These are phyloP conservation scores for Globisporangium ultimum DNA, from an alignment of 352 stramenopile species.

Conservation along the genomic window DNA sequence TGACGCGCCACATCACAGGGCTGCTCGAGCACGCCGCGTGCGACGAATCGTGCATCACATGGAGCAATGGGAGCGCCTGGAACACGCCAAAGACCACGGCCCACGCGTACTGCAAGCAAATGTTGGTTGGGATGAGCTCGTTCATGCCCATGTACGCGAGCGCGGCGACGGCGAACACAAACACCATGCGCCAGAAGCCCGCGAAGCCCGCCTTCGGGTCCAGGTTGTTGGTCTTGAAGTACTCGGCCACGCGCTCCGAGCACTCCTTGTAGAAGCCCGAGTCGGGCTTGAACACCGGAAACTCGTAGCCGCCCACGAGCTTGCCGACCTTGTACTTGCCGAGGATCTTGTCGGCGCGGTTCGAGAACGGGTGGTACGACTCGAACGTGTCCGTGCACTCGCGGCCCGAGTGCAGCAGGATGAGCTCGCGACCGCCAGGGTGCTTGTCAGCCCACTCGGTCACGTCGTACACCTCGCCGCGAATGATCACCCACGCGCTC, in stretches of 20 bases:
- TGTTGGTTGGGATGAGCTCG: slow-evolving; percentile 45
- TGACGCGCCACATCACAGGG: slow-evolving; percentile 67
- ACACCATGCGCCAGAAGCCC: slow-evolving; percentile 84
- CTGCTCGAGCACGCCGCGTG: slow-evolving; percentile 87
- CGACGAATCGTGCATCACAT: slow-evolving; percentile 93
- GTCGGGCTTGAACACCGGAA: slow-evolving; percentile 89
- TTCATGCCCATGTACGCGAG: slow-evolving; percentile 81
- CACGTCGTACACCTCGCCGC: slow-evolving; percentile 93
- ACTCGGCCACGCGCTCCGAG: slow-evolving; percentile 75
- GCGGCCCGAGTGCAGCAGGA: slow-evolving; percentile 74
- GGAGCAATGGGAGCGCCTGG: slow-evolving; percentile 87
- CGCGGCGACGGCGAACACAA: slow-evolving; percentile 69
- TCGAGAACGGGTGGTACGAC: slow-evolving; percentile 90
- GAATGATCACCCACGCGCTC: slow-evolving; percentile 96
- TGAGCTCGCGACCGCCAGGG: slow-evolving; percentile 77
- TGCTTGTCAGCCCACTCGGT: slow-evolving; percentile 85
- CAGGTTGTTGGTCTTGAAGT: slow-evolving; percentile 89
- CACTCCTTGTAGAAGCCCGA: slow-evolving; percentile 90
- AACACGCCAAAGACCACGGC: slow-evolving; percentile 84
- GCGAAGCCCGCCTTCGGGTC: slow-evolving; percentile 80
- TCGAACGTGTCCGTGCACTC: slow-evolving; percentile 89
- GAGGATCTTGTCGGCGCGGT: slow-evolving; percentile 77
- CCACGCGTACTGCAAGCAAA: slow-evolving; percentile 64
- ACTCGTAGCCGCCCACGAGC: slow-evolving; percentile 77
- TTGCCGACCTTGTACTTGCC: slow-evolving; percentile 85